phyloP scores from a whole-genome alignment of 2,329 filamentous ascomycete genomes.

The Metarhizium brunneum region DNA sequence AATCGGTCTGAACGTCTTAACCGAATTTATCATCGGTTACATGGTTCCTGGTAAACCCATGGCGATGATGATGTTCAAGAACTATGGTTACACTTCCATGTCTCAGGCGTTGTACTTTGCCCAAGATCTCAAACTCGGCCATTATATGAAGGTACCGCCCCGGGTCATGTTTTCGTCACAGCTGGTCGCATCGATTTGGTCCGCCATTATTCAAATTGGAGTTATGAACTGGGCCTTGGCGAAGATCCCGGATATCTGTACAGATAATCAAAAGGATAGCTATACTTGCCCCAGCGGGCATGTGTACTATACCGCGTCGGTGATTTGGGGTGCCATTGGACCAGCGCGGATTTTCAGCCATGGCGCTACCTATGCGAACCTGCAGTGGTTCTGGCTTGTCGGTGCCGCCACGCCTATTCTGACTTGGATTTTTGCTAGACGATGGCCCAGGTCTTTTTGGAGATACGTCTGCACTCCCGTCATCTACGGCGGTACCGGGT shows the following conservation, averaged over 20 bases:
- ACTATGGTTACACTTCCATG: conserved; percentile 63
- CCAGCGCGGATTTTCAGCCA: conserved; percentile 60
- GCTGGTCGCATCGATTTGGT: conserved; percentile 50
- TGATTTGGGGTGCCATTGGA: conserved; percentile 67
- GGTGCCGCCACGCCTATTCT: conserved; percentile 53
- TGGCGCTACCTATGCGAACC: conserved; percentile 49
- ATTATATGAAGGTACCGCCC: conserved; percentile 59
- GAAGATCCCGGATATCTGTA: conserved; percentile 54
- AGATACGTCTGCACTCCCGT: conserved; percentile 60
- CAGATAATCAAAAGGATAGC: conserved; percentile 39
- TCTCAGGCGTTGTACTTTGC: conserved; percentile 55
- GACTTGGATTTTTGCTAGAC: conserved; percentile 53
- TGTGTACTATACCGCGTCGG: conserved; percentile 58
- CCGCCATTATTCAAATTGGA: conserved; percentile 50
- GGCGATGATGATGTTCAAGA: conserved; percentile 73
- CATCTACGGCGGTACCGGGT: conserved; percentile 55
- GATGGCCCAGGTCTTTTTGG: conserved; percentile 50
- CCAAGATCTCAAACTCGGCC: conserved; percentile 57
- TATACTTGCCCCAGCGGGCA: conserved; percentile 47
- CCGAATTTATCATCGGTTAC: conserved; percentile 66
- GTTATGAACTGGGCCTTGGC: conserved; percentile 59
- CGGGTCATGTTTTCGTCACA: conserved; percentile 54
- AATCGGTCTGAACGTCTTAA: conserved; percentile 60
- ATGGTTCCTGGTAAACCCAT: conserved; percentile 62
- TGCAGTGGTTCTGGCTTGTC: conserved; percentile 65